Evolutionary conservation across 2,329 filamentous ascomycete genomes (phyloP), one percentile per base, ranked within the genome.

Genomic region (Fusarium anguioides): DNA sequence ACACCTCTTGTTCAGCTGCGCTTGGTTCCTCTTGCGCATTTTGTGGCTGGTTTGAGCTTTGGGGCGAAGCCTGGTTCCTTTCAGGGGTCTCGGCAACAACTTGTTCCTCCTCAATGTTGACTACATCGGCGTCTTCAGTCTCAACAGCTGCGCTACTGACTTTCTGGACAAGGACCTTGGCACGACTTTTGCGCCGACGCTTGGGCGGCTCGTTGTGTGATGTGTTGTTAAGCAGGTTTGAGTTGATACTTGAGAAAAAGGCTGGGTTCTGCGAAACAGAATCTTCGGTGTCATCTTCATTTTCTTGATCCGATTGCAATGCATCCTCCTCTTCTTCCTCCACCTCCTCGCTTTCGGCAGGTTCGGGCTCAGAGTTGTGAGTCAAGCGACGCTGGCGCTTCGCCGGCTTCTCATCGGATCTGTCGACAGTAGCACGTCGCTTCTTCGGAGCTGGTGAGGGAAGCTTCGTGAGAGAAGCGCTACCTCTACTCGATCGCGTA

Each of bases 201-300:
- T 31, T 18, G 18, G 39, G 39, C 15, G 44, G 33, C n/a, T 45
- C 42, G 39, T 52, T 44, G 24, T 42, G 45, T 8, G 51, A 53
- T 5, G 11, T 20, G 31, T 45, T 40, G 5, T 27, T 40, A 7
- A 48, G 52, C 24, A 67, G 41, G 23, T 7, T 53, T 20, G 51
- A 40, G 20, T 73, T 74, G 45, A 74, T 64, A 1, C 27, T 44
- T 14, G 63, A 29, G 9, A 51, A 52, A 21, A 74, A 63, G 9
- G 46, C 45, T 4, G 42, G 49, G 2, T 42, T 23, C 15, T 42
- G 37, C 4, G 54, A 59, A 8, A 46, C 24, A 11, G 49, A 29
- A 6, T 66, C 56, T 12, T 63, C 47, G 14, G 9, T 35, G 9
- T 46, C 35, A n/a, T 52, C 48, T 20, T 36, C 40, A 15, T 35